phyloP scores from a whole-genome alignment of 2,329 filamentous ascomycete species.

The Cladophialophora bantiana region DNA sequence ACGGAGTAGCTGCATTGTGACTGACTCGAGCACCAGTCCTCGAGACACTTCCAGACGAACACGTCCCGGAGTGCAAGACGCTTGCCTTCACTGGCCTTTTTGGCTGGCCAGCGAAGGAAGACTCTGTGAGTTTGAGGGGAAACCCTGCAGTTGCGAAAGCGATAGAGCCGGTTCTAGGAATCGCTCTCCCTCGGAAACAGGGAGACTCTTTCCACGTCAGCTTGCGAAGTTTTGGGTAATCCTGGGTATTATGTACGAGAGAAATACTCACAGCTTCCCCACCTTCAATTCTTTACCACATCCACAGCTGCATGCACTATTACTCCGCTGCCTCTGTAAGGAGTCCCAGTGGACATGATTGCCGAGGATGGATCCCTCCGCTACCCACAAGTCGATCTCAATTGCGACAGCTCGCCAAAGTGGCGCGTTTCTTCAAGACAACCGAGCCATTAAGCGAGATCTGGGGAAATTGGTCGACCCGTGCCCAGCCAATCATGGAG shows the following conservation, averaged over 20 bases:
- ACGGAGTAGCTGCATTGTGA: neutral
- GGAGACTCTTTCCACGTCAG: conserved; percentile 1
- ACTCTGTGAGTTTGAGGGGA: neutral
- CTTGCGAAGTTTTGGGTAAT: neutral
- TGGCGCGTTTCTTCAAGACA: neutral
- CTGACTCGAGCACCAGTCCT: neutral
- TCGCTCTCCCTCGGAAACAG: neutral
- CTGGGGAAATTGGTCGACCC: conserved; percentile 5
- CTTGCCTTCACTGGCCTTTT: neutral
- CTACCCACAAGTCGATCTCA: neutral
- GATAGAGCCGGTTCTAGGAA: neutral
- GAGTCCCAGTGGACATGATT: neutral
- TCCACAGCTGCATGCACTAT: neutral
- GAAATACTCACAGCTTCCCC: neutral
- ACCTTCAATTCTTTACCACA: neutral
- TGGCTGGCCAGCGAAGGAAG: conserved; percentile 1
- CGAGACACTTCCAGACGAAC: neutral
- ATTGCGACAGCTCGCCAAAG: conserved; percentile 5
- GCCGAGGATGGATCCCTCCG: neutral
- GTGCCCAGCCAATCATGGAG: neutral
- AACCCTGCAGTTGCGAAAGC: neutral
- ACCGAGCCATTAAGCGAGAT: neutral
- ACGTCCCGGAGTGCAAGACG: neutral
- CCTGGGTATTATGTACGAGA: neutral
- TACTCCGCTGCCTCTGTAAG: too few relatives aligned